Conservation (phyloP, 2,329 filamentous ascomycete species). For the Ambrosiella xylebori region DNA sequence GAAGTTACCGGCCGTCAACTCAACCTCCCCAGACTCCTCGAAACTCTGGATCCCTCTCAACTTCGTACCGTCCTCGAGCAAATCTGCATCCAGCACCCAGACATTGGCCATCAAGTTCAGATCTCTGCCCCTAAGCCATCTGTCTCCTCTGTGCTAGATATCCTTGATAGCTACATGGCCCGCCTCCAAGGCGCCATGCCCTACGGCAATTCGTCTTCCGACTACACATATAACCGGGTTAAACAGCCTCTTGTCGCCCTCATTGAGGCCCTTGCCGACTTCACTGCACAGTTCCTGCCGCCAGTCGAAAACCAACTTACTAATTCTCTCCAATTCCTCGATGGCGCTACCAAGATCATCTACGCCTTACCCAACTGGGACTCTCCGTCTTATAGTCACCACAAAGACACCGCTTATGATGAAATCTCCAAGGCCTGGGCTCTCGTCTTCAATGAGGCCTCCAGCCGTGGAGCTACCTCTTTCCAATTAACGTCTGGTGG, state of each 20-base stretch:
- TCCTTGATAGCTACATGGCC: conserved; percentile 67
- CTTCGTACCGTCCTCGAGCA: conserved; percentile 74
- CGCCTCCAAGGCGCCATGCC: conserved; percentile 66
- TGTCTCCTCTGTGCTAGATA: conserved; percentile 59
- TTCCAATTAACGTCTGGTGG: conserved; percentile 77
- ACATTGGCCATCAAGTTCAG: conserved; percentile 70
- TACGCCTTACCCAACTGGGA: conserved; percentile 86
- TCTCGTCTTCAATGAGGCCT: conserved; percentile 74
- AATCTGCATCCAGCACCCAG: conserved; percentile 77
- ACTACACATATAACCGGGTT: conserved; percentile 90
- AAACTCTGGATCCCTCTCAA: conserved; percentile 76
- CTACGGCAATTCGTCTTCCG: conserved; percentile 67
- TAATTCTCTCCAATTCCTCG: conserved; percentile 69
- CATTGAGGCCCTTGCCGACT: conserved; percentile 80
- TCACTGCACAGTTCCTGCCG: conserved; percentile 87
- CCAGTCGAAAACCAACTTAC: conserved; percentile 75
- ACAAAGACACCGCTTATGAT: conserved; percentile 91
- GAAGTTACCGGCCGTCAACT: conserved; percentile 47
- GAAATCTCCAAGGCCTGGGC: conserved; percentile 91
- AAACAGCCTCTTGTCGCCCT: conserved; percentile 64
- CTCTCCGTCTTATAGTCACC: conserved; percentile 69
- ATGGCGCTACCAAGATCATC: conserved; percentile 77
- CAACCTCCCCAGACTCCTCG: conserved; percentile 56
- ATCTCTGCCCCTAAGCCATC: conserved; percentile 74
- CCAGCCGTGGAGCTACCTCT: conserved; percentile 67